Base-by-base conservation (phyloP, 768 basidiomycete species). In the Astraeus odoratus region DNA sequence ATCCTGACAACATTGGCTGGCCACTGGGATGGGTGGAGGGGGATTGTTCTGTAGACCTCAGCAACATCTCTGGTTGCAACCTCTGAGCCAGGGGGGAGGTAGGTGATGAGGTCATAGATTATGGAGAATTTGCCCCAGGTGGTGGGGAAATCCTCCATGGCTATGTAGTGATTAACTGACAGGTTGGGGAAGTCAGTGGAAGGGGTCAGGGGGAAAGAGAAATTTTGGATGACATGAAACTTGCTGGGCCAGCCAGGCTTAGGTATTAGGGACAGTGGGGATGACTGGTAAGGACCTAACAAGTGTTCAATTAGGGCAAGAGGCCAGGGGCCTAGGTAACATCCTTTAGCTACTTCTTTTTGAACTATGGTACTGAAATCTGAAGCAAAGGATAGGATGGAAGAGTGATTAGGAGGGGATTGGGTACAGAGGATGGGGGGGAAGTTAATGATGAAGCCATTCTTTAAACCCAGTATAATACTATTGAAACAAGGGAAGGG, bases 121-220 rank as follows among this genome's bases (percentile, higher is more conserved):
- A n/a, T n/a, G n/a, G n/a, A n/a, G n/a, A 76, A 75, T 0, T 70
- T 72, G 0, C 71, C 69, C 71, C 70, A 75, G 0, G 67, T 68
- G 55, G 68, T 72, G 0, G 72, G 73, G 46, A 65, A 61, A 16
- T 47, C 10, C 20, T 55, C 42, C 0, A 68, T 52, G 31, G 65
- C 40, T 24, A 74, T 70, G 27, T 40, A n/a, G 1, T 45, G 42
- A 40, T 71, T 71, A 33, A 71, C 63, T 0, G 67, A 69, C 0
- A 47, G 12, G 22, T 44, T 49, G 7, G 15, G 39, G 24, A 46
- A 46, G 13, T 29, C 13, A 0, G 39, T 16, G 1, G 46, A 40
- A 3, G 39, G 15, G 20, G 15, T 4, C 2, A 43, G 52, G 0
- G 65, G 67, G 29, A 54, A 57, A 0, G 69, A 72, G n/a, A 68